These are phyloP conservation scores for Fraxinus greggii DNA, from an alignment of 305 asterid genomes.

Conservation along the genomic window DNA sequence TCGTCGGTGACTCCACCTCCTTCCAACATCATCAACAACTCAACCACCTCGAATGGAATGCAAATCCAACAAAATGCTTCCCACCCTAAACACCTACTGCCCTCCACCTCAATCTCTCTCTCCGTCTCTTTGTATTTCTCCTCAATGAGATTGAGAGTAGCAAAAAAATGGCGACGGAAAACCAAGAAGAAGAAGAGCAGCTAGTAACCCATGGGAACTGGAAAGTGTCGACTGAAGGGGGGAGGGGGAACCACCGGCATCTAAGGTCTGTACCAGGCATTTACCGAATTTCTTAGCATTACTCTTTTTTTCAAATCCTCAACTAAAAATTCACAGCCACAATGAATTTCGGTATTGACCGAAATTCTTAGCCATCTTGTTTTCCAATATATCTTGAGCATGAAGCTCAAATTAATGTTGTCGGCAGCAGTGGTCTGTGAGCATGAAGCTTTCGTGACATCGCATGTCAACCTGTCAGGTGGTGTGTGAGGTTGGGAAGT, in stretches of 20 bases:
- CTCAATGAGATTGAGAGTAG: neutral
- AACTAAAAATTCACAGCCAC: conserved; percentile 54
- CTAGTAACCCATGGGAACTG: conserved; percentile 76
- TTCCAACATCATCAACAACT: neutral
- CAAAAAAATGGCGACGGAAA: neutral
- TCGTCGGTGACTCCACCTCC: neutral
- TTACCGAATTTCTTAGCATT: conserved; percentile 30
- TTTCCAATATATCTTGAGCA: conserved; percentile 71
- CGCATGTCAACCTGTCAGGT: conserved; percentile 35
- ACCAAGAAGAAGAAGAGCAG: conserved; percentile 47
- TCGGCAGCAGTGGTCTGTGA: neutral
- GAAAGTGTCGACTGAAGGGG: conserved; percentile 29
- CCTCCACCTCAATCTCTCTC: neutral
- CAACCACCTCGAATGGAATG: neutral
- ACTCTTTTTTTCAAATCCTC: conserved; percentile 75
- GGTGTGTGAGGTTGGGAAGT: conserved; percentile 6
- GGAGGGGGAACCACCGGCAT: conserved; percentile 24
- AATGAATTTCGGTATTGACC: conserved; percentile 43
- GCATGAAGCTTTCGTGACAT: conserved; percentile 11
- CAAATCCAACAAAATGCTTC: neutral
- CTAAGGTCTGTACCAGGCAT: neutral
- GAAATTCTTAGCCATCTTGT: conserved; percentile 44
- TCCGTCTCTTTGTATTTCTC: neutral
- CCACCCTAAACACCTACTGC: neutral
- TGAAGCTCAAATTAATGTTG: conserved; percentile 43